A percentile compares a stretch with the other conserved stretches of the same genome.
Evolutionary conservation across 2,329 filamentous ascomycete genomes (phyloP).

Genomic region (Mariannaea elegans): DNA sequence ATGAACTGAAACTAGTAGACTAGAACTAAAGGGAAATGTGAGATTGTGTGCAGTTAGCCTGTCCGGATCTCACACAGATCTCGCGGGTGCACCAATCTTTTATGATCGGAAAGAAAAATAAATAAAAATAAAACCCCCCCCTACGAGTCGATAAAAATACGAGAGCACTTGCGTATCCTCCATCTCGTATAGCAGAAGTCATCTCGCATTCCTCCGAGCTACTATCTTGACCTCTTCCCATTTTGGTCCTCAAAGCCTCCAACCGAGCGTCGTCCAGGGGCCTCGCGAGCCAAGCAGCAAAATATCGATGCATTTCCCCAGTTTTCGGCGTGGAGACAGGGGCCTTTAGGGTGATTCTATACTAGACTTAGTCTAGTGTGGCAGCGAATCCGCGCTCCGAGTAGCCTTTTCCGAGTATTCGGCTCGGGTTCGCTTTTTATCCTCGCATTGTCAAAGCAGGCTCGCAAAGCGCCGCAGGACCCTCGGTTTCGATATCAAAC

Average conservation of each 20-base stretch:
- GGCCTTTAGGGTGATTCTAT: not conserved
- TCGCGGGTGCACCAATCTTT: not conserved
- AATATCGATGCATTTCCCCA: not conserved
- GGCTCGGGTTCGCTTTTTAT: conserved; percentile 25
- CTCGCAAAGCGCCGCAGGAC: not conserved
- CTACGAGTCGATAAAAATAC: too few species aligned
- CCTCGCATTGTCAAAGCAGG: conserved; percentile 14
- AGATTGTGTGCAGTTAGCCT: not conserved
- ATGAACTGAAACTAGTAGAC: not conserved
- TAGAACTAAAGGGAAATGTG: not conserved
- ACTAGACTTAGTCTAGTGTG: conserved; percentile 23
- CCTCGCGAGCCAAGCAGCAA: not conserved
- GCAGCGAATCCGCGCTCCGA: conserved; percentile 35
- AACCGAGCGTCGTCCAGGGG: not conserved
- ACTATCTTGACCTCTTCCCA: not conserved
- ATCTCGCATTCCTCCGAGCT: conserved; percentile 8
- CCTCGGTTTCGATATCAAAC: not conserved
- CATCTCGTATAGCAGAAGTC: conserved; percentile 1
- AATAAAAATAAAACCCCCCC: not conserved
- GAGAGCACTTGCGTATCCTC: not conserved
- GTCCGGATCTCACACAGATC: not conserved
- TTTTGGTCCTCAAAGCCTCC: not conserved
- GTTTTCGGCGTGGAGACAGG: conserved; percentile 14
- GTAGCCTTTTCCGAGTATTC: conserved; percentile 30
- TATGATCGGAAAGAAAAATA: not conserved